phyloP scores from a whole-genome alignment of 371 early-diverging fungal species.

The Polyrhizophydium stewartii region DNA sequence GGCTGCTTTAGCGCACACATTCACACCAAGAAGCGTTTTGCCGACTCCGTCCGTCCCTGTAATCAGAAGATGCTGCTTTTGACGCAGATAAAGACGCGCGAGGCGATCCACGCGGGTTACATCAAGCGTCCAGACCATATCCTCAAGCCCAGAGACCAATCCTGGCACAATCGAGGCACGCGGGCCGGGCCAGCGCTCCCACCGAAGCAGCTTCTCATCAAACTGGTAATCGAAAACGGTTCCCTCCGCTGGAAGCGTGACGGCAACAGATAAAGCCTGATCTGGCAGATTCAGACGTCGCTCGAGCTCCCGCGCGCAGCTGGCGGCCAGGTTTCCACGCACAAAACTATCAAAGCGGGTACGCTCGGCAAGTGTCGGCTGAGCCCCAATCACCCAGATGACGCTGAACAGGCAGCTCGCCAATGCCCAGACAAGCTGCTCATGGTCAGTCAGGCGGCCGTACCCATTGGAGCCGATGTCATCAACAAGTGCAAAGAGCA shows the following conservation, averaged over 20 bases:
- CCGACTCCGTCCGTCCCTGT: background rate
- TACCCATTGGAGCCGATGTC: conserved; percentile 16
- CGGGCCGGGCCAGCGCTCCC: conserved; percentile 16
- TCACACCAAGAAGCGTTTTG: background rate
- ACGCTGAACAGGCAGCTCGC: conserved; percentile 10
- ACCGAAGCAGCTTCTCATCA: conserved; percentile 17
- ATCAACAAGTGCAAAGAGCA: conserved; percentile 11
- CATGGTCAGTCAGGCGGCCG: conserved; percentile 13
- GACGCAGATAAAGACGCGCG: background rate
- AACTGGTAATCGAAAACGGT: conserved; percentile 22
- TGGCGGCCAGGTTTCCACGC: background rate
- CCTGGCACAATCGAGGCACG: background rate
- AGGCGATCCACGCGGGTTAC: background rate
- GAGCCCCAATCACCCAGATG: conserved; percentile 17
- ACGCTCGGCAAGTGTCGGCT: background rate
- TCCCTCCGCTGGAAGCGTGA: conserved; percentile 2
- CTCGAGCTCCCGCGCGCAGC: conserved; percentile 1
- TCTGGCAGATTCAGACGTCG: background rate
- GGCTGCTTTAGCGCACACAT: background rate
- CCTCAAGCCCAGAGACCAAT: background rate
- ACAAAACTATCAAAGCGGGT: conserved; percentile 12
- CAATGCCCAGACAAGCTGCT: conserved; percentile 20
- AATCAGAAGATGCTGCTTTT: background rate
- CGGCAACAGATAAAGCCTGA: conserved; percentile 1
- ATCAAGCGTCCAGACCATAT: background rate